These are phyloP conservation scores for sweet orange (Citrus sinensis) DNA, from an alignment of 345 rosid species.

Conservation along the genomic window DNA sequence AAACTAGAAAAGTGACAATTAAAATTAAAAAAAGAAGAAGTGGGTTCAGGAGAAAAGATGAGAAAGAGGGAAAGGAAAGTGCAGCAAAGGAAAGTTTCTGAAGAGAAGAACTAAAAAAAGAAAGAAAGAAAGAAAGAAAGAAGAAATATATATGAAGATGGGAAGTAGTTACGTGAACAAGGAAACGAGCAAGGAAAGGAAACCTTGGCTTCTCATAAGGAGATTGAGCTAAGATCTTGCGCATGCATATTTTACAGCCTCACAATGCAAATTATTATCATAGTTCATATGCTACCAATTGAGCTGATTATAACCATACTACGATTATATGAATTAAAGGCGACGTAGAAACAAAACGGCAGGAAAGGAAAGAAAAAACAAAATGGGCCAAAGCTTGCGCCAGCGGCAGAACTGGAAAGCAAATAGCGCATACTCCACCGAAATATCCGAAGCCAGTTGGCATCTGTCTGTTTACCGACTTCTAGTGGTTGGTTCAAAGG, in stretches of 20 bases:
- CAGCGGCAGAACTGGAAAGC: slow-evolving; percentile 3
- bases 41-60: not conserved
- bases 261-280: not conserved
- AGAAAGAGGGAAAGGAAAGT: slow-evolving; percentile 9
- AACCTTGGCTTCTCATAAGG: not conserved
- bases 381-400: not conserved
- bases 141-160: not conserved
- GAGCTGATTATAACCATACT: not conserved
- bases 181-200: not conserved
- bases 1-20: not conserved
- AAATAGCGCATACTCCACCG: not conserved
- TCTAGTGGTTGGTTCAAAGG: not conserved
- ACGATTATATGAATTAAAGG: too few species aligned
- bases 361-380: not conserved
- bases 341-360: not conserved
- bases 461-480: slow-evolving; percentile 18
- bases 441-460: slow-evolving; percentile 30
- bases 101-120: slow-evolving; percentile 13
- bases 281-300: not conserved
- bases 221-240: not conserved
- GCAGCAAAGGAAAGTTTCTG: slow-evolving; percentile 15
- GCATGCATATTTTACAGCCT: not conserved
- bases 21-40: not conserved
- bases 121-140: not conserved
- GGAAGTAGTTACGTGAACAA: not conserved